phyloP scores from a whole-genome alignment of 1,284 basidiomycete species.

The Rhizoctonia solani region DNA sequence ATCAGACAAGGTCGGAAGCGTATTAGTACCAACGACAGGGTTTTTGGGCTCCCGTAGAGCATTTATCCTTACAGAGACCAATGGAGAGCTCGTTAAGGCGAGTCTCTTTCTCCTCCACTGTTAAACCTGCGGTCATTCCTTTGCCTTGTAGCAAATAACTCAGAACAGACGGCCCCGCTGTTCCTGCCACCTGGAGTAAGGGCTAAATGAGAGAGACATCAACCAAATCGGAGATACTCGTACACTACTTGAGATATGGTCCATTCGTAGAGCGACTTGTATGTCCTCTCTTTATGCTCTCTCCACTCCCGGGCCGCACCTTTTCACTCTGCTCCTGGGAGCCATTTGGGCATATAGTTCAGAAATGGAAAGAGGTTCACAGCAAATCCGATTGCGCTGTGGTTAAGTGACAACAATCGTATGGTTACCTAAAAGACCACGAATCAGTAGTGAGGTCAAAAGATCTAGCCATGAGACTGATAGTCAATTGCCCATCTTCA shows the following conservation, averaged over 20 bases:
- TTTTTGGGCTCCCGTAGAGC: too few relatives aligned
- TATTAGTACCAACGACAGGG: not conserved
- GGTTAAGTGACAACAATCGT: too few relatives aligned
- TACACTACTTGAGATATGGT: constrained; percentile 8
- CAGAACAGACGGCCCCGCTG: not conserved
- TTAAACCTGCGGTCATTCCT: too few relatives aligned
- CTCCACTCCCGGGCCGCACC: constrained; percentile 3
- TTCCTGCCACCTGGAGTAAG: not conserved
- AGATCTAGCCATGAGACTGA: too few relatives aligned
- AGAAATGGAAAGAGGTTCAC: constrained; percentile 21
- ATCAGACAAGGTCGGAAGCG: not conserved
- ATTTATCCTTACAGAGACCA: too few relatives aligned
- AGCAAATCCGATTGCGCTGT: not conserved
- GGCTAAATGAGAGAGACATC: not conserved
- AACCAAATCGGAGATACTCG: not conserved
- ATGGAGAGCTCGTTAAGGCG: too few relatives aligned
- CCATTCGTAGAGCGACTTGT: not conserved
- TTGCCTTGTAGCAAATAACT: too few relatives aligned
- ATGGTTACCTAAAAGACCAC: too few relatives aligned
- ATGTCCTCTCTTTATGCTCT: not conserved
- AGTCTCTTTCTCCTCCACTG: too few relatives aligned
- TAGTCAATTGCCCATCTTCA: not conserved
- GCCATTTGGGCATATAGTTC: not conserved
- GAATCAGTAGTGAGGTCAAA: not conserved
- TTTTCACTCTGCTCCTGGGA: not conserved